Conservation (phyloP, 805 yeast genomes). For the Candida nitratophila region DNA sequence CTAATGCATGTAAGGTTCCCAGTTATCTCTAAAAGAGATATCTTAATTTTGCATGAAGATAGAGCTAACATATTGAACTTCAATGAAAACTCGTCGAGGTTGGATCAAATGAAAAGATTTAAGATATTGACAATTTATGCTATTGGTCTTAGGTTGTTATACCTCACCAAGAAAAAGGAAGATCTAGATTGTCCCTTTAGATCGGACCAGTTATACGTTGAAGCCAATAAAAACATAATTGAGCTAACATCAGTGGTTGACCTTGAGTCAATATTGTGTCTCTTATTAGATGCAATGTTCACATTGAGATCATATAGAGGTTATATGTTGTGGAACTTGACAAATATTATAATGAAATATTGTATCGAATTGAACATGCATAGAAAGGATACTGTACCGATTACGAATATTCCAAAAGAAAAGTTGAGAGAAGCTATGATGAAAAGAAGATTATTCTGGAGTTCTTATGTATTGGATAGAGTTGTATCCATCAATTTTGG, state of each 20-base stretch:
- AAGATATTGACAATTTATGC: conserved; percentile 13
- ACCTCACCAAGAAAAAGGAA: background rate
- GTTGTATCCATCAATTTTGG: conserved; percentile 42
- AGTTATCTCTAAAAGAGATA: conserved; percentile 1
- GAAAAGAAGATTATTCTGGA: conserved; percentile 35
- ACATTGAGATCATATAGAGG: conserved; percentile 14
- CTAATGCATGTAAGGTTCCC: conserved; percentile 15
- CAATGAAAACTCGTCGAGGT: conserved; percentile 1
- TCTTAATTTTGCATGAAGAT: conserved; percentile 8
- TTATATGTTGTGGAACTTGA: conserved; percentile 15
- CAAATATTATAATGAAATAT: conserved; percentile 12
- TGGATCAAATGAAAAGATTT: conserved; percentile 6
- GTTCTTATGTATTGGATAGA: conserved; percentile 41
- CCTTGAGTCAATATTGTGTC: conserved; percentile 9
- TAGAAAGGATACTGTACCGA: conserved; percentile 6
- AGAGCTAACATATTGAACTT: conserved; percentile 5
- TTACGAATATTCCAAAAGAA: conserved; percentile 4
- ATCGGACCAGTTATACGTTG: conserved; percentile 4
- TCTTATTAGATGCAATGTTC: conserved; percentile 9
- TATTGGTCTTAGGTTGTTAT: conserved; percentile 8
- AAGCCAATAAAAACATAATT: conserved; percentile 8
- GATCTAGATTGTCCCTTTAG: background rate
- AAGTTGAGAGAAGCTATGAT: conserved; percentile 11
- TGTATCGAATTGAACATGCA: conserved; percentile 15
- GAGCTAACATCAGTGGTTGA: conserved; percentile 9